These are phyloP conservation scores for Puccinia brachypodii DNA, from an alignment of 1,284 basidiomycete genomes.

Conservation along the genomic window DNA sequence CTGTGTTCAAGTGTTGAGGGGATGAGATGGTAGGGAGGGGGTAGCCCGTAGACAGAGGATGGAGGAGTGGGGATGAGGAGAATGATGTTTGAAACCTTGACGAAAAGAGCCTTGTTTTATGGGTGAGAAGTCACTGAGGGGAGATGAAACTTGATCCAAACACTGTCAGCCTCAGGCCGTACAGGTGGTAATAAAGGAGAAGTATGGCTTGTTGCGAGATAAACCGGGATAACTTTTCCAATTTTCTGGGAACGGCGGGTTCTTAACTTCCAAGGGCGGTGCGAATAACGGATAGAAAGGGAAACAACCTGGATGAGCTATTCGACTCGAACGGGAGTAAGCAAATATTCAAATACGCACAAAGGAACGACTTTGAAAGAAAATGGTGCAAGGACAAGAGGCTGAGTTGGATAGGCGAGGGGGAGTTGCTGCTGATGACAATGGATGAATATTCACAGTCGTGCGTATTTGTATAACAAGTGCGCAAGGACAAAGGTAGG, in stretches of 20 bases:
- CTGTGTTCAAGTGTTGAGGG: not conserved
- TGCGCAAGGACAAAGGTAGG: not conserved
- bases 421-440: not conserved
- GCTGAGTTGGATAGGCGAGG: not conserved
- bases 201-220: not conserved
- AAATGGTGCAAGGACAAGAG: not conserved
- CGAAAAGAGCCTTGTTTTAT: not conserved
- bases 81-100: not conserved
- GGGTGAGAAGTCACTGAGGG: not conserved
- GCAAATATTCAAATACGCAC: not conserved
- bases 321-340: not conserved
- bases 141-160: conserved; percentile 26
- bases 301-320: not conserved
- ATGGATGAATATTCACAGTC: not conserved
- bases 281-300: not conserved
- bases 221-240: not conserved
- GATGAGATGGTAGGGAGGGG: not conserved
- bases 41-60: not conserved
- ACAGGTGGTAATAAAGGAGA: not conserved
- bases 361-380: not conserved
- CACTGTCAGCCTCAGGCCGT: conserved; percentile 19
- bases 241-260: not conserved
- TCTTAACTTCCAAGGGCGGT: not conserved
- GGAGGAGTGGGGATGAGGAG: not conserved
- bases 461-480: not conserved